phyloP scores from a whole-genome alignment of 805 yeast species.

The Metschnikowia continentalis region DNA sequence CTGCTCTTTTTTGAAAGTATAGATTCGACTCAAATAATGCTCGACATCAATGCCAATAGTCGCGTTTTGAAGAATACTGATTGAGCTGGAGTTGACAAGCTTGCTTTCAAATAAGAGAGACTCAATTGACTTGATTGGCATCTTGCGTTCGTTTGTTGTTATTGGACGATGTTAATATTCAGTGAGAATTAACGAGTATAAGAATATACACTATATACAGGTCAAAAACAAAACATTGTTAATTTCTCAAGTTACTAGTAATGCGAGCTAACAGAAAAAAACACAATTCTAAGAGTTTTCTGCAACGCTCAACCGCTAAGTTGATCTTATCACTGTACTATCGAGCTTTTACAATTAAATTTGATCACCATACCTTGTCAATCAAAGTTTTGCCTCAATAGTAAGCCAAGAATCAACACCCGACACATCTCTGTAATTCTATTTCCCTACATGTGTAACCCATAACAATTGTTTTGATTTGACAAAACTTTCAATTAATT shows the following conservation, averaged over 20 bases:
- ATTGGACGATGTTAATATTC: neutral
- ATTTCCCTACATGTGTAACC: too few relatives aligned
- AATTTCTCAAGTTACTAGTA: neutral
- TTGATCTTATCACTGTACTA: too few relatives aligned
- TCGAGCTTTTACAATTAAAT: too few relatives aligned
- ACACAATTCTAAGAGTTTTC: too few relatives aligned
- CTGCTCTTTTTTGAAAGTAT: slow-evolving; percentile 63
- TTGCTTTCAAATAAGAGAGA: slow-evolving; percentile 65
- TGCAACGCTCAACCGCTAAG: too few relatives aligned
- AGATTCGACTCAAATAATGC: slow-evolving; percentile 64
- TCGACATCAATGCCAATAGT: slow-evolving; percentile 81
- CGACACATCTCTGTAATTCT: too few relatives aligned
- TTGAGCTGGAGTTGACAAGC: slow-evolving; percentile 54
- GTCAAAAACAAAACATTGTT: neutral
- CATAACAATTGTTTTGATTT: too few relatives aligned
- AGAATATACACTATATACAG: neutral
- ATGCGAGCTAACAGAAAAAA: too few relatives aligned
- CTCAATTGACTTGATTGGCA: slow-evolving; percentile 57
- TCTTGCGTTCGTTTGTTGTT: slow-evolving; percentile 9
- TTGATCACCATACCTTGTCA: too few relatives aligned
- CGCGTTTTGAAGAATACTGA: slow-evolving; percentile 61
- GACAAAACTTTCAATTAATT: too few relatives aligned
- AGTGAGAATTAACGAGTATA: neutral
- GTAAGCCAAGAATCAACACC: too few relatives aligned
- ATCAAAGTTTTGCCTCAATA: too few relatives aligned